Percentiles rank a stretch among this genome's conserved stretches.
Evolutionary conservation across 2,329 filamentous ascomycete genomes (phyloP).

Genomic region (Aureobasidium melanogenum): DNA sequence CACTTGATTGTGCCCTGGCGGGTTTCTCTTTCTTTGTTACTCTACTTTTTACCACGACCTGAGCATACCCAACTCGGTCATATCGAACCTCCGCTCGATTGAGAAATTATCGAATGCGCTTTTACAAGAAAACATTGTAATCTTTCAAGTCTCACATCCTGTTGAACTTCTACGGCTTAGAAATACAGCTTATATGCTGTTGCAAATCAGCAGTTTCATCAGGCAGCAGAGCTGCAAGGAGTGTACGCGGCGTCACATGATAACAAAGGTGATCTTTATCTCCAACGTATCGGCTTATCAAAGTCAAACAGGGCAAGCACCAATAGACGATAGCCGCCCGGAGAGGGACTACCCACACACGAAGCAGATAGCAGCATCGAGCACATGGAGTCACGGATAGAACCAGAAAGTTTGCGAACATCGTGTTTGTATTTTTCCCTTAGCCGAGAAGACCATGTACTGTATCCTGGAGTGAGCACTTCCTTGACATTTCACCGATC

Average conservation of each 20-base stretch:
- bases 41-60: not conserved
- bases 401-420: no score
- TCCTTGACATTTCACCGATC: not conserved
- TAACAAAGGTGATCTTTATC: not conserved
- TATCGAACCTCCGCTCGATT: not conserved
- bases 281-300: not conserved
- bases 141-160: not conserved
- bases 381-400: no score
- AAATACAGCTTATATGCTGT: not conserved
- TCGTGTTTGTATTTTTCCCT: not conserved
- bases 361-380: not conserved
- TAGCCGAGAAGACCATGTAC: not conserved
- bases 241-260: slow-evolving; percentile 8
- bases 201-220: not conserved
- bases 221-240: not conserved
- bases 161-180: no score
- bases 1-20: slow-evolving; percentile 4
- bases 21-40: not conserved
- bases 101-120: not conserved
- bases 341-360: not conserved
- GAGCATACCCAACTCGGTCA: slow-evolving; percentile 10
- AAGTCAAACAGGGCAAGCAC: not conserved
- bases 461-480: not conserved
- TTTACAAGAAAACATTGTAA: not conserved
- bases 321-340: not conserved